Conservation (phyloP, 1,139 yeast genomes). For the Candida buenavistaensis region DNA sequence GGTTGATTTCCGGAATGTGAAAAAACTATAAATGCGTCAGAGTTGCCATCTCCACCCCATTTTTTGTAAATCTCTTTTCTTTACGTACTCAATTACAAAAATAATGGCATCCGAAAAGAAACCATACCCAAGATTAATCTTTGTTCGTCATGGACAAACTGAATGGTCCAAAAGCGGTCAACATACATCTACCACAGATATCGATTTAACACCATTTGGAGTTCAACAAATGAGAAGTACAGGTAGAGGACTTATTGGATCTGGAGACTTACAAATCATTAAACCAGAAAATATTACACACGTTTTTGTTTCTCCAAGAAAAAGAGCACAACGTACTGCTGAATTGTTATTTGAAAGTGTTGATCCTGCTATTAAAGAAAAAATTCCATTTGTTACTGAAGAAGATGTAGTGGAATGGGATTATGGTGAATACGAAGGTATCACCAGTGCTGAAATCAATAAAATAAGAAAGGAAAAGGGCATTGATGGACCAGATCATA, state of each 20-base stretch:
- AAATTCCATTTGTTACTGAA: constrained; percentile 52
- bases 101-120: constrained; percentile 22
- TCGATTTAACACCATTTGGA: constrained; percentile 77
- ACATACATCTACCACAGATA: constrained; percentile 82
- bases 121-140: constrained; percentile 71
- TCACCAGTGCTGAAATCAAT: constrained; percentile 64
- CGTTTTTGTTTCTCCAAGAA: constrained; percentile 77
- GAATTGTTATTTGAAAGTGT: constrained; percentile 54
- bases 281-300: constrained; percentile 63
- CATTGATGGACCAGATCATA: constrained; percentile 40
- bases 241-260: constrained; percentile 68
- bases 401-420: constrained; percentile 90
- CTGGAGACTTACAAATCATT: constrained; percentile 51
- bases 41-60: not conserved
- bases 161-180: constrained; percentile 96
- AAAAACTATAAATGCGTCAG: no score
- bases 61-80: not conserved
- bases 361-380: constrained; percentile 44
- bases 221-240: constrained; percentile 72
- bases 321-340: constrained; percentile 74
- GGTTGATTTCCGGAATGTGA: no score
- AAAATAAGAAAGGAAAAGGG: constrained; percentile 62
- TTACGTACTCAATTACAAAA: not conserved
- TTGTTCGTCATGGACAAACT: constrained; percentile 88
- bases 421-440: constrained; percentile 93